These are phyloP conservation scores for Circinella umbellata DNA, from an alignment of 371 early-diverging fungal genomes.

Conservation along the genomic window DNA sequence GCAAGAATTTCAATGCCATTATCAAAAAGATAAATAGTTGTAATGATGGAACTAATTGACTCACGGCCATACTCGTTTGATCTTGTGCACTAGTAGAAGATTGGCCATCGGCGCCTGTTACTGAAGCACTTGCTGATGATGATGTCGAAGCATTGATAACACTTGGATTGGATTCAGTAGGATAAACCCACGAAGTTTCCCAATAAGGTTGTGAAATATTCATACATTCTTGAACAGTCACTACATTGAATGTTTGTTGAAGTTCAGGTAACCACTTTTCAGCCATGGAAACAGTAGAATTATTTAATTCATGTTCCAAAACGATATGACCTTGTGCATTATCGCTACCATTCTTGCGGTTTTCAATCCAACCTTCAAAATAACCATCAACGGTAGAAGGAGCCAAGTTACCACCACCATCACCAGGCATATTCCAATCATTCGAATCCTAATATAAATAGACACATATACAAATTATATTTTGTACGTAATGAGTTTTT, in stretches of 20 bases:
- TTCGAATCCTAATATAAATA: slow-evolving; percentile 29
- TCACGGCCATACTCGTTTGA: neutral
- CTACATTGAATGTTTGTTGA: slow-evolving; percentile 47
- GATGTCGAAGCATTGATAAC: slow-evolving; percentile 5
- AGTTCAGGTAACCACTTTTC: slow-evolving; percentile 54
- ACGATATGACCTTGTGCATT: slow-evolving; percentile 46
- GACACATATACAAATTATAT: too few species aligned
- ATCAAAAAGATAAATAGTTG: neutral
- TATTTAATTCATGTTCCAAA: slow-evolving; percentile 56
- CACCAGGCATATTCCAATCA: slow-evolving; percentile 54
- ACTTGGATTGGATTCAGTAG: slow-evolving; percentile 29
- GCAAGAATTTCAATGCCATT: slow-evolving; percentile 1
- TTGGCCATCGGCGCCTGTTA: neutral
- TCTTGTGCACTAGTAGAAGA: neutral
- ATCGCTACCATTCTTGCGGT: slow-evolving; percentile 34
- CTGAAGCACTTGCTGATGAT: slow-evolving; percentile 14
- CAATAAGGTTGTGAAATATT: slow-evolving; percentile 57
- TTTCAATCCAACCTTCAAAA: slow-evolving; percentile 44
- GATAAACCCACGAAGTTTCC: slow-evolving; percentile 47
- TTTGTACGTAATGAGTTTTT: too few species aligned
- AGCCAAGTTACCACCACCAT: slow-evolving; percentile 45
- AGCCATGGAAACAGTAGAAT: slow-evolving; percentile 50
- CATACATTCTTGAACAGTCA: slow-evolving; percentile 53
- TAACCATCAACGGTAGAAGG: slow-evolving; percentile 41
- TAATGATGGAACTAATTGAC: neutral